Base-by-base conservation (phyloP, 345 rosid species). In the Psidium guajava region DNA sequence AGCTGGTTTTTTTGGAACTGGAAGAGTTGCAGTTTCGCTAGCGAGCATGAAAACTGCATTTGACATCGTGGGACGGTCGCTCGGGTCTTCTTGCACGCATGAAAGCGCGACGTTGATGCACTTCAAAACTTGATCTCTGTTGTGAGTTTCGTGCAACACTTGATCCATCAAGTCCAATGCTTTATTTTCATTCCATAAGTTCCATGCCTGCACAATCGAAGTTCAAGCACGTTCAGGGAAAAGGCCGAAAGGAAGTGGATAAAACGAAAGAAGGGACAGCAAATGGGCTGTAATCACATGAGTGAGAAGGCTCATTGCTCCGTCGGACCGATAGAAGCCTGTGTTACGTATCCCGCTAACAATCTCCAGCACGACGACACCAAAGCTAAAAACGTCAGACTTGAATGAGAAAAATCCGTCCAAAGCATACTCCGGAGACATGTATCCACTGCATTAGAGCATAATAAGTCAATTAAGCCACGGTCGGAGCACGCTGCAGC, bases 391-490 rank as follows among this genome's bases (percentile, higher is more conserved):
- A 1, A 92, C 92, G 83, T 93, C 95, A 5, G 95, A 93, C 87
- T 92, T 93, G 85, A 89, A 54, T 11, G 96, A 95, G 88, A 93
- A 93, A 42, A 91, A 84, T 7, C 96, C 95, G 3, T 92, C 92
- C 50, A 91, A 57, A 49, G 95, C 98, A 81, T 93, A 92, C 84
- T 93, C 95, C 3, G 93, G 95, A 20, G 98, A 92, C 96, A 95
- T 93, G 84, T 91, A 93, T 58, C 96, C 94, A 85, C 98, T 93
- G 90, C 82, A 51, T 24, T 42, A 6, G 27, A 52, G 12, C 18
- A 56, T 1, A 21, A 56, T 54, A 22, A 56, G n/a, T 61, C 5
- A 81, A 32, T 81, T n/a, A 81, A 80, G 69, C 51, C 61, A 1
- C 5, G 15, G 40, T 61, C 5, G 0, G 0, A 32, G 7, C 0